Evolutionary conservation across 2,329 filamentous ascomycete genomes (phyloP).

Genomic region (Chaetomiaceae sp.): DNA sequence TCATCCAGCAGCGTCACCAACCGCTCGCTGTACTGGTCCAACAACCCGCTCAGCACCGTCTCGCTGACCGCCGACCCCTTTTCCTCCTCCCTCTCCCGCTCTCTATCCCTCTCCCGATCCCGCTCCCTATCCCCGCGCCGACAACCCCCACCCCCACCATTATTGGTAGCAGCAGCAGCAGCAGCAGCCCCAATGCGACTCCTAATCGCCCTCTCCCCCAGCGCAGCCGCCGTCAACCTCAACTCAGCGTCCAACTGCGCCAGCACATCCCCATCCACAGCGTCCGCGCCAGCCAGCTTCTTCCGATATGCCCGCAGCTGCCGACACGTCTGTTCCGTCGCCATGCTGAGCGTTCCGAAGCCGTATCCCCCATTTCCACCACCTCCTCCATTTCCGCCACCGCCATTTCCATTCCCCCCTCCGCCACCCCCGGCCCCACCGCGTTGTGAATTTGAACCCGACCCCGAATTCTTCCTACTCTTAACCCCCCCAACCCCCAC

Average conservation of each 20-base stretch:
- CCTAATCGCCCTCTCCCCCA: constrained; percentile 53
- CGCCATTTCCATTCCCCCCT: background rate
- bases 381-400: background rate
- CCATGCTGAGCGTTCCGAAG: constrained; percentile 54
- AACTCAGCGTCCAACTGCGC: constrained; percentile 61
- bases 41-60: constrained; percentile 55
- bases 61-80: constrained; percentile 45
- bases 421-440: background rate
- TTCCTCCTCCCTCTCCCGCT: background rate
- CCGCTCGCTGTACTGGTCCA: constrained; percentile 72
- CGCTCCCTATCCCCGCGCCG: too few relatives aligned
- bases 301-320: constrained; percentile 59
- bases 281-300: constrained; percentile 51
- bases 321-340: constrained; percentile 60
- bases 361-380: constrained; percentile 29
- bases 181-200: constrained; percentile 29
- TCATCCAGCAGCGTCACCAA: constrained; percentile 68
- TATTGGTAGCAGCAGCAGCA: background rate
- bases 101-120: background rate
- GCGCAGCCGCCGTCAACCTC: constrained; percentile 55
- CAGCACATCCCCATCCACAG: constrained; percentile 53
- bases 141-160: too few relatives aligned
- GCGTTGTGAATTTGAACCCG: constrained; percentile 46
- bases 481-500: constrained; percentile 23
- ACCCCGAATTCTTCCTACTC: constrained; percentile 33